Evolutionary conservation across 164 flowering plant genomes (phyloP), one percentile per base, ranked within the genome.

Genomic region (Brasenia schreberi): DNA sequence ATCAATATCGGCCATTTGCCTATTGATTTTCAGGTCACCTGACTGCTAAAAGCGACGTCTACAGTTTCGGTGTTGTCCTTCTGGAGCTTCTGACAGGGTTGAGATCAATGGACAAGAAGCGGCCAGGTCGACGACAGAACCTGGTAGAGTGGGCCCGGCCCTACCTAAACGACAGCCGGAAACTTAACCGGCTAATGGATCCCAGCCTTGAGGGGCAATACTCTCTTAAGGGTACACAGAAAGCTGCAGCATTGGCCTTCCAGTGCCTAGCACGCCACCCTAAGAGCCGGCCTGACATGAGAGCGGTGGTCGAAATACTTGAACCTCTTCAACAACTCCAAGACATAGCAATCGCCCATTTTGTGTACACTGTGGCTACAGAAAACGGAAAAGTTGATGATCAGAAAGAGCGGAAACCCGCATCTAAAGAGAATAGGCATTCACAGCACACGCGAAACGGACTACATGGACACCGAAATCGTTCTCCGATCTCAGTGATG

Each of bases 41-140:
- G 75, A 79, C 84, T 63, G 76, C 83, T 62, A 81, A 81, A 71
- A 85, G 90, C 61, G 96, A 89, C 45, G 92, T 89, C 16, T 89
- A 84, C 65, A 87, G 83, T 0, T 85, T 89, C 43, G 96, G 96
- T 0, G 83, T 89, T 5, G 86, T 85, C 1, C 27, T 89, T 66
- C 78, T 85, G 10, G 96, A 89, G 59, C 67, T 89, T 73, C 64
- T 89, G 4, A 83, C 96, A 23, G 93, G 96, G 11, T 59, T 68
- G 39, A 74, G 77, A 42, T 84, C 86, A 3, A 67, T 79, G 0
- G 96, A 89, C 71, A 23, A 70, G 10, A 80, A 71, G 17, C 83
- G 91, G 27, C 88, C 88, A 0, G 17, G 53, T 5, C 75, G 69
- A 0, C 63, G 77, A 69, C 78, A 70, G 5, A 79, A 74, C 66